phyloP scores from a whole-genome alignment of 2,329 filamentous ascomycete species.

The Fusarium udum region DNA sequence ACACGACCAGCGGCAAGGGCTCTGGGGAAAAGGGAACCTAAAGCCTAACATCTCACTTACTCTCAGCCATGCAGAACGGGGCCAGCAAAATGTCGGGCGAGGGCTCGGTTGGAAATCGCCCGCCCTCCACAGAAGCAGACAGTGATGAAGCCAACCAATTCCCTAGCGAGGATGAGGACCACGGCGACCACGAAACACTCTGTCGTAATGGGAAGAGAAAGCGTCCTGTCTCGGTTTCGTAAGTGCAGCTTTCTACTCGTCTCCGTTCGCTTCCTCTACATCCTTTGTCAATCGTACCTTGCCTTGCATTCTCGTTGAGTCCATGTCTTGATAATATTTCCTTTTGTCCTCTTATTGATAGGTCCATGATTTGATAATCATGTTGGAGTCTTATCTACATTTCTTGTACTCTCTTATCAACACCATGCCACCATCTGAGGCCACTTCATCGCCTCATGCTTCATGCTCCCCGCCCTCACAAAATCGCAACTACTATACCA shows the following conservation, averaged over 20 bases:
- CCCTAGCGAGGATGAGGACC: slow-evolving; percentile 56
- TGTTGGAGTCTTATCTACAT: slow-evolving; percentile 37
- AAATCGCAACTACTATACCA: slow-evolving; percentile 23
- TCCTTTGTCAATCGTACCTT: slow-evolving; percentile 1
- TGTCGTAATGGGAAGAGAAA: slow-evolving; percentile 62
- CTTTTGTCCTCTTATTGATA: background rate
- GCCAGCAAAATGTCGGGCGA: slow-evolving; percentile 39
- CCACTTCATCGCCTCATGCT: slow-evolving; percentile 24
- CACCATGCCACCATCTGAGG: slow-evolving; percentile 34
- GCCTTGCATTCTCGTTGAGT: background rate
- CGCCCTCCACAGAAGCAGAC: slow-evolving; percentile 51
- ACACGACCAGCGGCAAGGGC: slow-evolving; percentile 27
- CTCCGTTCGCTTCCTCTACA: slow-evolving; percentile 21
- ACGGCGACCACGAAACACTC: slow-evolving; percentile 52
- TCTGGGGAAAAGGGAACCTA: slow-evolving; percentile 2
- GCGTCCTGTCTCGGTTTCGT: slow-evolving; percentile 69
- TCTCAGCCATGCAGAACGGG: slow-evolving; percentile 42
- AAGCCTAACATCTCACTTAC: slow-evolving; percentile 18
- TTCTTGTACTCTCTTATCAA: slow-evolving; percentile 28
- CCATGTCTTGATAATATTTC: slow-evolving; percentile 14
- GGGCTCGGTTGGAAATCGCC: slow-evolving; percentile 46
- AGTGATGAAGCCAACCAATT: slow-evolving; percentile 56
- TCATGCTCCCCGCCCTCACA: slow-evolving; percentile 25
- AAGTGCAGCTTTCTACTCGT: slow-evolving; percentile 38
- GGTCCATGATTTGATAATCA: slow-evolving; percentile 22